phyloP scores from a whole-genome alignment of 192 early-diverging fungal species.

The Irineochytrium annulatum region DNA sequence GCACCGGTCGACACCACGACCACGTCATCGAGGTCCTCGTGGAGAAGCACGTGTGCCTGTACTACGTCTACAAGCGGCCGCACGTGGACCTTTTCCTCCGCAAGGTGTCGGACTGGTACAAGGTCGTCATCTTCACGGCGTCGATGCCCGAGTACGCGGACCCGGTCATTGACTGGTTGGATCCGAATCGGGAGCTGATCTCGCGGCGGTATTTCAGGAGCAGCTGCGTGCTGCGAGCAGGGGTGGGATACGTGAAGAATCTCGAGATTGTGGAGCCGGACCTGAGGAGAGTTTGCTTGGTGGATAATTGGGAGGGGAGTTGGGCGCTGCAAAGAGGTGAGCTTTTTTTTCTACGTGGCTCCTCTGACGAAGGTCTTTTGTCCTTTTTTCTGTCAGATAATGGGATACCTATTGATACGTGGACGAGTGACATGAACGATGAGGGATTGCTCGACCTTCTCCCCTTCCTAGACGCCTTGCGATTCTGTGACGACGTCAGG shows the following conservation, averaged over 20 bases:
- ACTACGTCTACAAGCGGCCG: conserved; percentile 88
- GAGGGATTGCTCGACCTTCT: conserved; percentile 80
- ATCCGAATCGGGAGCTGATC: conserved; percentile 64
- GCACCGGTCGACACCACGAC: conserved; percentile 57
- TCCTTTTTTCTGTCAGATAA: conserved; percentile 56
- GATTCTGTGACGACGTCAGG: conserved; percentile 82
- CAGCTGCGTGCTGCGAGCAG: conserved; percentile 64
- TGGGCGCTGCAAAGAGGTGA: conserved; percentile 73
- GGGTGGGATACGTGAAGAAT: conserved; percentile 72
- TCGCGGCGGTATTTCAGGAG: conserved; percentile 76
- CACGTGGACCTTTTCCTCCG: conserved; percentile 80
- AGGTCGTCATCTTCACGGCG: conserved; percentile 86
- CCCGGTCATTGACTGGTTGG: conserved; percentile 87
- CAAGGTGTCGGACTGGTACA: conserved; percentile 85
- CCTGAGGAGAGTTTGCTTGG: conserved; percentile 71
- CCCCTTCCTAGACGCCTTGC: conserved; percentile 81
- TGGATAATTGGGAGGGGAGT: conserved; percentile 78
- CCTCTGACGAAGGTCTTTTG: neutral
- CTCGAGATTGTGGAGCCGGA: conserved; percentile 69
- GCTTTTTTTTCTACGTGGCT: neutral
- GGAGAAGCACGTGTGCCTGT: conserved; percentile 75
- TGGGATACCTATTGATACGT: conserved; percentile 83
- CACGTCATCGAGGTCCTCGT: conserved; percentile 81
- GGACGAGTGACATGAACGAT: conserved; percentile 75
- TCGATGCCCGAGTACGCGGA: conserved; percentile 92